Base-by-base conservation (phyloP, 768 basidiomycete genomes). In the Gautieria morchelliformis region DNA sequence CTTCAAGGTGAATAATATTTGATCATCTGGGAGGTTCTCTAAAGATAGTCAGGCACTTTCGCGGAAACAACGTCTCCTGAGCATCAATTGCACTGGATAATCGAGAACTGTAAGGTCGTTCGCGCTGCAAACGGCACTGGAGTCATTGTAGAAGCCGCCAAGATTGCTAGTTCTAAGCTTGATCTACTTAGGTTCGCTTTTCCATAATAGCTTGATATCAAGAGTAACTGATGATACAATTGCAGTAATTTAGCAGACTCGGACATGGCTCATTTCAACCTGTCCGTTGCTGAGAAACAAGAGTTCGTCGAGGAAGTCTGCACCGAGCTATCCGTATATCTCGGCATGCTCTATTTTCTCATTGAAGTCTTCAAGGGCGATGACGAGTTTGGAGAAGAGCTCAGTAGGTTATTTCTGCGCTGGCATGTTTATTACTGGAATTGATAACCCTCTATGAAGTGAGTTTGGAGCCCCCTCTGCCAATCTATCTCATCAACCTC, bases 1-100 rank as follows among this genome's bases (percentile, higher is more conserved):
- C 73, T 96, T 32, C 93, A 98, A 84, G 95, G 95, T 89, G 51
- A 57, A 71, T 62, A 51, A 48, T 40, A 15, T 39, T 27, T 54
- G 53, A 35, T 60, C 35, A 54, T 59, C 40, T 19, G 33, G 49
- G 48, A 49, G 48, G 5, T 9, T 35, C 24, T 24, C 10, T 32
- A 33, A 40, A 37, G 35, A 39, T 22, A 52, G 41, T 54, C 60
- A 94, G 93, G 93, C 37, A 88, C 89, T 5, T 96, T 95, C 65
- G 87, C 84, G 4, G 93, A 96, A 69, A 91, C 93, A 0, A 81
- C 82, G 10, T 92, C 92, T 20, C 89, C 93, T 0, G 93, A 98
- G 66, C 87, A 95, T 68, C 95, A 99, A 68, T 74, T 98, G 40
- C 90, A 93, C 62, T 93, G 93, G 86, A 89, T 99, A 63, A 87